Percentiles rank a stretch among this genome's conserved stretches.
These are phyloP conservation scores for Polysphondylium violaceum DNA, from an alignment of 78 protist genomes.

Conservation along the genomic window DNA sequence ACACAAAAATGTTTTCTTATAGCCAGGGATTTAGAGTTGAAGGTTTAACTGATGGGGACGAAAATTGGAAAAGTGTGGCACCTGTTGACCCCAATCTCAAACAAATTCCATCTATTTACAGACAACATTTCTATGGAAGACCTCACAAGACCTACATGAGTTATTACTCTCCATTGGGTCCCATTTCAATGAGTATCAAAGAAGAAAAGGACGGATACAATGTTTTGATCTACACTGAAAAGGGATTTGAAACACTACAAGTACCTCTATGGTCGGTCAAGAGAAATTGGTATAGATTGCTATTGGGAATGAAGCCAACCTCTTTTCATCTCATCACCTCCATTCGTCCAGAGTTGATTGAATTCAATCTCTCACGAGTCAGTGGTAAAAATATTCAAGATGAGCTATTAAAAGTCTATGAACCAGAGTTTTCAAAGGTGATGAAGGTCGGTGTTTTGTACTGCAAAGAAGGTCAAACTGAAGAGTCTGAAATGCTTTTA, in stretches of 20 bases:
- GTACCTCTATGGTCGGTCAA: constrained; percentile 11
- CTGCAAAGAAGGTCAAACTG: constrained; percentile 54
- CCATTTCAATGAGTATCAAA: constrained; percentile 6
- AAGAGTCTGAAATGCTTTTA: constrained; percentile 40
- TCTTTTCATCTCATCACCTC: not conserved
- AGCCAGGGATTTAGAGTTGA: constrained; percentile 58
- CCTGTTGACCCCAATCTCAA: constrained; percentile 4
- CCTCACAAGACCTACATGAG: constrained; percentile 42
- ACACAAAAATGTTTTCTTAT: constrained; percentile 43
- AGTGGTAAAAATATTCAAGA: constrained; percentile 13
- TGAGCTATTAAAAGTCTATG: constrained; percentile 45
- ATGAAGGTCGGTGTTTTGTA: constrained; percentile 72
- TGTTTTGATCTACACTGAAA: constrained; percentile 39
- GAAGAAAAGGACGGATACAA: constrained; percentile 12
- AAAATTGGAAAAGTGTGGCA: constrained; percentile 17
- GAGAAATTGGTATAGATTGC: constrained; percentile 2
- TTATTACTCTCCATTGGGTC: constrained; percentile 52
- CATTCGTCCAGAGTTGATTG: constrained; percentile 31
- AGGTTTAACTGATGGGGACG: constrained; percentile 39
- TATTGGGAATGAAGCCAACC: constrained; percentile 5
- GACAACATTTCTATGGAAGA: constrained; percentile 58
- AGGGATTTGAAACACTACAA: constrained; percentile 45
- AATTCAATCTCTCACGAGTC: not conserved
- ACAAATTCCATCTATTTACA: constrained; percentile 44
- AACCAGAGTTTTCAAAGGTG: constrained; percentile 62